Evolutionary conservation across 768 basidiomycete species (phyloP), one percentile per base, ranked within the genome.

Genomic region (Amanita fuliginea): DNA sequence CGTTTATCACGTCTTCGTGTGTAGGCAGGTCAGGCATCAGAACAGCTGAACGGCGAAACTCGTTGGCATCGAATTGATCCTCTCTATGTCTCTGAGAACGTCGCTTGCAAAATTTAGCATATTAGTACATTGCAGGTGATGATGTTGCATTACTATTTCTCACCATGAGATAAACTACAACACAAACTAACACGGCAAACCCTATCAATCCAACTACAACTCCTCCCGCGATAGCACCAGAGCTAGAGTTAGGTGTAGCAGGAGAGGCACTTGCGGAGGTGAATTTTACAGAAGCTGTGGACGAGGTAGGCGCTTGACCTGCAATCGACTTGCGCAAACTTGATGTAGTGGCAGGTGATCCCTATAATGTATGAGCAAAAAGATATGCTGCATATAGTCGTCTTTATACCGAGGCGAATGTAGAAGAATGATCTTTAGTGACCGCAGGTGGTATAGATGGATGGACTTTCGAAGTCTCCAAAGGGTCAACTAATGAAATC

Each of bases 11-110:
- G 68, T 67, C 26, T 21, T 43, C 42, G 18, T 50, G 49, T 8
- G 41, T 16, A 28, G 49, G 41, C 8, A 42, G 49, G 65, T 83
- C 81, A 41, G 77, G 67, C 24, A 80, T 65, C 19, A 85, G 62
- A n/a, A 79, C 60, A n/a, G 75, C 77, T 14, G 84, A 86, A 47
- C 81, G 80, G 47, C 77, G 75, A 71, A 84, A 84, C 8, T 73
- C 72, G 41, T 65, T 61, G 1, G 80, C 64, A 53, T 78, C 72
- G 61, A 84, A 87, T 40, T 63, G 56, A 19, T 47, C 51, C 16
- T 72, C 70, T 0, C 66, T 65, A 10, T 68, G 61, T 19, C 64
- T 67, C 54, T 26, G 18, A 14, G 32, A 42, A 3, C 49, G 49
- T 4, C 49, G 49, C 49, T 50, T 18, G 11, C 26, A 33, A 33